Conservation (phyloP, 345 rosid species). For the Eucalyptus polyanthemos region DNA sequence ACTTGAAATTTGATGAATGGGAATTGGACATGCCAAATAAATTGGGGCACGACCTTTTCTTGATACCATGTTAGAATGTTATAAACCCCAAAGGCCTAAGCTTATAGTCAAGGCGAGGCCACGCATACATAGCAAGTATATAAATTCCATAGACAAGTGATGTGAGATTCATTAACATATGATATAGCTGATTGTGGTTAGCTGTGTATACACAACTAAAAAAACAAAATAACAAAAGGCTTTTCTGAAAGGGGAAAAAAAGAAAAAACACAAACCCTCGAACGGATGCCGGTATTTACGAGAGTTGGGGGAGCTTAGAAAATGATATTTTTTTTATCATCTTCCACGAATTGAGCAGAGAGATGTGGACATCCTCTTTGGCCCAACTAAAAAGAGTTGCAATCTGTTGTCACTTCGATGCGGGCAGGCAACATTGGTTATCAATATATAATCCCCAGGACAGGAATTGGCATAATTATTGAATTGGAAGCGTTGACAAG, state of each 20-base stretch:
- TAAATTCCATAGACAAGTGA: neutral
- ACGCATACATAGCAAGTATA: neutral
- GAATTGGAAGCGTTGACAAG: neutral
- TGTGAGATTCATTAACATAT: neutral
- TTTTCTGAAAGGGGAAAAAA: neutral
- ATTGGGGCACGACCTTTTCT: accelerated
- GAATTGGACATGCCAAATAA: neutral
- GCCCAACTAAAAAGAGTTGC: neutral
- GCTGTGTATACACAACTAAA: neutral
- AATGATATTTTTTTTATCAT: neutral
- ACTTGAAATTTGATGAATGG: neutral
- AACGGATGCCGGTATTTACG: neutral
- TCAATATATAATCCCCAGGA: neutral
- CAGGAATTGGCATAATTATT: too few species aligned
- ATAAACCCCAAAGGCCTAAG: neutral
- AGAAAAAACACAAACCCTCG: neutral
- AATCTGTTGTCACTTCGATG: neutral
- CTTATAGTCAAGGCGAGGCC: neutral
- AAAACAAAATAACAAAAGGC: neutral
- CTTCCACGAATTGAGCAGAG: neutral
- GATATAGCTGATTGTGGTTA: neutral
- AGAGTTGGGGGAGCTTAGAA: neutral
- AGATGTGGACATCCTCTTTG: neutral
- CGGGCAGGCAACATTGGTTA: neutral
- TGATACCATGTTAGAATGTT: neutral